Conservation (phyloP, 78 protist genomes). For the Dictyostelium brefeldianum region DNA sequence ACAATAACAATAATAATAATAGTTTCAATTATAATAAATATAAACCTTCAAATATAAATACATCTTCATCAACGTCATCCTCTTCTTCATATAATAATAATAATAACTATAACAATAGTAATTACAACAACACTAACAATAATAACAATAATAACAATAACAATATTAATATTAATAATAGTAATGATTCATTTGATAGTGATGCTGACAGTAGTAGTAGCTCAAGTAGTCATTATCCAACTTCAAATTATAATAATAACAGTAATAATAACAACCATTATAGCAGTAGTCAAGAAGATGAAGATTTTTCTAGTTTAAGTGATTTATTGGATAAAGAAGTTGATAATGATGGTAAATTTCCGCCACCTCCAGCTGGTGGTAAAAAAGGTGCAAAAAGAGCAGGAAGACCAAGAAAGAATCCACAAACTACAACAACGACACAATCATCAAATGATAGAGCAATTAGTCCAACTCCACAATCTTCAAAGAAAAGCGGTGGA, state of each 20-base stretch:
- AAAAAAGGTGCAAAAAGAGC: not conserved
- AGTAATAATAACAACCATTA: not conserved
- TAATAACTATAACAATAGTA: not conserved
- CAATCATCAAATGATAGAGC: not conserved
- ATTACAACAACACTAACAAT: not conserved
- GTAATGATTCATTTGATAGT: slow-evolving; percentile 8
- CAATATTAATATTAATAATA: not conserved
- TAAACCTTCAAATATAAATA: not conserved
- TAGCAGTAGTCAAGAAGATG: not conserved
- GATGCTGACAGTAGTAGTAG: slow-evolving; percentile 25
- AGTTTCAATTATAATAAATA: not conserved
- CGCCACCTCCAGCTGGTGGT: slow-evolving; percentile 9
- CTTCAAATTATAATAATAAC: not conserved
- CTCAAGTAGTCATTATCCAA: not conserved
- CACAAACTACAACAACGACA: not conserved
- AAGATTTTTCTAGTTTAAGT: not conserved
- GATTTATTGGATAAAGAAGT: not conserved
- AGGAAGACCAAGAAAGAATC: slow-evolving; percentile 21
- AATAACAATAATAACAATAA: not conserved
- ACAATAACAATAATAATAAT: not conserved
- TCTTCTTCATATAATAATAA: not conserved
- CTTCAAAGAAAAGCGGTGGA: not conserved
- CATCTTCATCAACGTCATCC: not conserved
- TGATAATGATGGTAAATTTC: slow-evolving; percentile 6
- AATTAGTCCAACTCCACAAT: not conserved